Base-by-base conservation (phyloP, 371 early-diverging fungal species). In the Thermomucor indicae-seudaticae region DNA sequence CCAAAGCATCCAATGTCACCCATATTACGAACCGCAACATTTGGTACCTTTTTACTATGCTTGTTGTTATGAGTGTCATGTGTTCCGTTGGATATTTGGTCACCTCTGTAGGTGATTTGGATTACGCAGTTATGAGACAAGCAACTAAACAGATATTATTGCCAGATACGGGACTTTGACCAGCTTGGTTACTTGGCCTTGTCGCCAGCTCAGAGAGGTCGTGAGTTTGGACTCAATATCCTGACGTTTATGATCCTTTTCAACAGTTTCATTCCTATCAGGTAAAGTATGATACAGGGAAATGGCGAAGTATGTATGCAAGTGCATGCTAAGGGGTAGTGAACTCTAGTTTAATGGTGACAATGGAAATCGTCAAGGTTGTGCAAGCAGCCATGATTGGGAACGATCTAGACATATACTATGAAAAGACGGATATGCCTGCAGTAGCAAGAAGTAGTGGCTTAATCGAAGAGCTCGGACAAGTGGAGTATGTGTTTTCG, bases 401-500 rank as follows among this genome's bases (percentile, higher is more conserved):
- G 59, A 66, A 73, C 14, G 93, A 92, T 53, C 52, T 92, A 58
- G 92, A 92, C 57, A 88, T 92, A 59, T 92, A 90, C 59, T 86
- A 88, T 55, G 91, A 86, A 50, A 78, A 78, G 43, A 84, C 91
- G 0, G 89, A 91, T 53, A 91, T 90, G 14, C 87, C 91, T 8
- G 93, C 93, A n/a, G 70, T 88, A 11, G 90, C 90, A 8, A 79
- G 93, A 47, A 96, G 93, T 31, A 89, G 90, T 30, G 89, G 89
- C 47, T 71, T 96, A 45, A 91, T 93, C 24, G 97, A 98, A 68
- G 97, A 98, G 60, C 70, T 97, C 10, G 97, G 97, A 20, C 92
- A 93, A 58, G 66, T 91, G 38, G 84, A 90, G 59, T 92, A 86
- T 58, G 84, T 91, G 10, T 91, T 92, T 50, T 88, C 88, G 16